Percentiles rank a stretch among this genome's conserved stretches.
Evolutionary conservation across 2,329 filamentous ascomycete species (phyloP).

Genomic region (Acephala macrosclerotiorum): DNA sequence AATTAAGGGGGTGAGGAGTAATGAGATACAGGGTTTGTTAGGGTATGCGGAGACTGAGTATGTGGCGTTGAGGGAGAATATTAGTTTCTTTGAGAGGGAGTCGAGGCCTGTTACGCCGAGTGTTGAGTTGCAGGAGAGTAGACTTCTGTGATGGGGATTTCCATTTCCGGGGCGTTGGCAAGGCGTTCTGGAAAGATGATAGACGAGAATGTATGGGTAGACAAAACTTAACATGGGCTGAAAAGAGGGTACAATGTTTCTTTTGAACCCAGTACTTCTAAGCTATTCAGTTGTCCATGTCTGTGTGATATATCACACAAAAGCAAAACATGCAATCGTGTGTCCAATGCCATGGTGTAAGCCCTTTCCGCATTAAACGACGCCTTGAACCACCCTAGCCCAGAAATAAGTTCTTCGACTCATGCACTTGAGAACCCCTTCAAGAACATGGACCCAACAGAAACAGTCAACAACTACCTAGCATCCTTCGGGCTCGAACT

Average conservation of each 20-base stretch:
- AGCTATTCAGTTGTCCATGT: conserved; percentile 1
- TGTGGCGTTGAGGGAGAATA: conserved; percentile 86
- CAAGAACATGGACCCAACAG: background rate
- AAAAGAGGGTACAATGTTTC: background rate
- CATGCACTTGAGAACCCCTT: background rate
- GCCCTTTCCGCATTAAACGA: background rate
- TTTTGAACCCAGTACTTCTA: background rate
- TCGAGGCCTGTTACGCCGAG: conserved; percentile 42
- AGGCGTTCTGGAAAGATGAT: conserved; percentile 3
- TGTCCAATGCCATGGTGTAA: conserved; percentile 1
- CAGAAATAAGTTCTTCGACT: background rate
- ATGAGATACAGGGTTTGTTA: conserved; percentile 79
- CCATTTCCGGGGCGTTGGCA: background rate
- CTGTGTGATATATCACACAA: background rate
- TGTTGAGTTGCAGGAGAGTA: conserved; percentile 27
- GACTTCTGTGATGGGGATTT: conserved; percentile 3
- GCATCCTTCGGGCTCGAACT: conserved; percentile 59
- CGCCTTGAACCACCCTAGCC: conserved; percentile 5
- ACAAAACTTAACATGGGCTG: background rate
- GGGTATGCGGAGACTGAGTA: conserved; percentile 97
- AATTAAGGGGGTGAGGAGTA: conserved; percentile 85
- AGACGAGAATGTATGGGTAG: background rate
- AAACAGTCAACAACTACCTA: conserved; percentile 47
- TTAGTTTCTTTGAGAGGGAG: conserved; percentile 65
- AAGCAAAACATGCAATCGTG: background rate